phyloP scores from a whole-genome alignment of 1,139 yeast species.

The Debaryomyces udenii region DNA sequence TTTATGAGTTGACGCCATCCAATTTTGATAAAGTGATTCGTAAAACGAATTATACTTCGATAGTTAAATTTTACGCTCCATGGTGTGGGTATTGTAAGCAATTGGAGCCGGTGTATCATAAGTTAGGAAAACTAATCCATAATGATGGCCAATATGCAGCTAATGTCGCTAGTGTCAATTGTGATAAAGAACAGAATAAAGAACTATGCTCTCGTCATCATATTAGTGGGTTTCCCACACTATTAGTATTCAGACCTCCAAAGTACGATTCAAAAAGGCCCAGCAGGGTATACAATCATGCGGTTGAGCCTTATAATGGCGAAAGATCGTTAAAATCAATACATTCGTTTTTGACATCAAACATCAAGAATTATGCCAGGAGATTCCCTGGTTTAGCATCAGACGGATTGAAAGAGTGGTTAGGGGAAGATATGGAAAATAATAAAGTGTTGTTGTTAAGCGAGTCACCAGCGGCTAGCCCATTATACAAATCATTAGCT shows the following conservation, averaged over 20 bases:
- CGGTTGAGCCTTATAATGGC: slow-evolving; percentile 69
- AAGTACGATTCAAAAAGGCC: slow-evolving; percentile 41
- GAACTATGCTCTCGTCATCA: slow-evolving; percentile 68
- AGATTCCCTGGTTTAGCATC: slow-evolving; percentile 38
- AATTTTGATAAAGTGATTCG: slow-evolving; percentile 69
- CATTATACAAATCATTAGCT: slow-evolving; percentile 72
- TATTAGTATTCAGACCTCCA: slow-evolving; percentile 83
- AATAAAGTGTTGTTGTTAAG: slow-evolving; percentile 50
- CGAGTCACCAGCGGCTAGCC: slow-evolving; percentile 51
- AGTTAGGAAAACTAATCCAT: slow-evolving; percentile 62
- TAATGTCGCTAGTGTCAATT: slow-evolving; percentile 83
- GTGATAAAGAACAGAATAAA: slow-evolving; percentile 72
- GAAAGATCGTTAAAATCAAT: slow-evolving; percentile 64
- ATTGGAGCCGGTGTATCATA: slow-evolving; percentile 57
- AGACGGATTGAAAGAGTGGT: slow-evolving; percentile 34
- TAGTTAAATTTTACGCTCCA: slow-evolving; percentile 94
- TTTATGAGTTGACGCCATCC: slow-evolving; percentile 57
- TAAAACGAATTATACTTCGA: slow-evolving; percentile 71
- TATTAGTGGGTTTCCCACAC: slow-evolving; percentile 79
- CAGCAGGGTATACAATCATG: slow-evolving; percentile 40
- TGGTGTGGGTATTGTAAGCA: slow-evolving; percentile 89
- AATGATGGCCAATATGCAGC: slow-evolving; percentile 55
- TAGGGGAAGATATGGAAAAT: slow-evolving; percentile 21
- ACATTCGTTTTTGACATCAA: slow-evolving; percentile 57
- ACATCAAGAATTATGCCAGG: slow-evolving; percentile 74